phyloP scores from a whole-genome alignment of 2,329 filamentous ascomycete genomes.

The Fusarium sp. region DNA sequence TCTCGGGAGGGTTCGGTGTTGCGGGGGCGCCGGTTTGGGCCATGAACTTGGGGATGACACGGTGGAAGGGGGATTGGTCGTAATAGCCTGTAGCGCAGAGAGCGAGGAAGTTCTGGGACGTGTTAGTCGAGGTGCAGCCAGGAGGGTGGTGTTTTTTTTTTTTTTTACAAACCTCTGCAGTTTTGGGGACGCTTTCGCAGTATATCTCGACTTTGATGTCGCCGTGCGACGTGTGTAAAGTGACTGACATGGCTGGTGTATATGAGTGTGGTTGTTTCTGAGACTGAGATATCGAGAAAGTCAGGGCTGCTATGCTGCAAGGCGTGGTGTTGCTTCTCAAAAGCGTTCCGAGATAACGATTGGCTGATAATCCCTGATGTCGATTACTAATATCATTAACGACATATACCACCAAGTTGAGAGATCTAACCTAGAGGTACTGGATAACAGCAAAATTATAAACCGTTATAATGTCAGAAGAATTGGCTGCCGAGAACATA shows the following conservation, averaged over 20 bases:
- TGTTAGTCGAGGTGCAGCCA: constrained; percentile 19
- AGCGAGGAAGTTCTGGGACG: constrained; percentile 81
- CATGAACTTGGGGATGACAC: constrained; percentile 85
- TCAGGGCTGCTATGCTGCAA: background rate
- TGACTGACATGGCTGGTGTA: constrained; percentile 67
- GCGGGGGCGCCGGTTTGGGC: constrained; percentile 77
- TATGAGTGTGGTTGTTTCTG: background rate
- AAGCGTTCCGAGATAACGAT: background rate
- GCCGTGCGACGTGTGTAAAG: constrained; percentile 87
- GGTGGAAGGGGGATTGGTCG: constrained; percentile 79
- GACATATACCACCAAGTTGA: background rate
- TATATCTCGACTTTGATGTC: constrained; percentile 96
- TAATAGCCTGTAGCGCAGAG: constrained; percentile 85
- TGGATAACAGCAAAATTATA: background rate
- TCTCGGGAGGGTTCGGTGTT: constrained; percentile 61
- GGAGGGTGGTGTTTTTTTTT: background rate
- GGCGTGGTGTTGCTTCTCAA: background rate
- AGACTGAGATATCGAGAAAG: background rate
- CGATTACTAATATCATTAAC: constrained; percentile 17
- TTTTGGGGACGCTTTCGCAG: constrained; percentile 93
- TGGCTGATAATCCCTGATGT: background rate
- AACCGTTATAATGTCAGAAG: background rate
- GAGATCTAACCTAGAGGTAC: background rate
- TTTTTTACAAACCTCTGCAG: constrained; percentile 73
- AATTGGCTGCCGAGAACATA: background rate